These are phyloP conservation scores for Beauveria brongniartii DNA, from an alignment of 2,329 filamentous ascomycete genomes.

Conservation along the genomic window DNA sequence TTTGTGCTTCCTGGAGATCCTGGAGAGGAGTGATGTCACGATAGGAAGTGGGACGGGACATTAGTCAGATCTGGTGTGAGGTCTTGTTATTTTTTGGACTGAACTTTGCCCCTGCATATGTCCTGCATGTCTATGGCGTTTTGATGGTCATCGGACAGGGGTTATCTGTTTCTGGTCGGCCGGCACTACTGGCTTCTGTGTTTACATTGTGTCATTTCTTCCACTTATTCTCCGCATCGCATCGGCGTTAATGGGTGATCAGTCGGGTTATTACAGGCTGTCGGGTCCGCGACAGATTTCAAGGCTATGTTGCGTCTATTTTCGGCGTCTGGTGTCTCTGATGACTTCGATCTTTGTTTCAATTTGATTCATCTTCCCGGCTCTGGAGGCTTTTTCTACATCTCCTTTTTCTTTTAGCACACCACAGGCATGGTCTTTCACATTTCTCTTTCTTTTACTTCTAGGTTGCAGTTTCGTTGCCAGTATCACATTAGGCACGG, in stretches of 20 bases:
- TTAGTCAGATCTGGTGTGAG: neutral
- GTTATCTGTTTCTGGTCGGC: neutral
- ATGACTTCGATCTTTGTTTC: neutral
- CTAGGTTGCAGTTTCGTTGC: neutral
- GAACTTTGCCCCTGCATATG: neutral
- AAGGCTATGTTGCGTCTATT: neutral
- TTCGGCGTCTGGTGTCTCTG: neutral
- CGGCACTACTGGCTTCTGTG: neutral
- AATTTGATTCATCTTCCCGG: neutral
- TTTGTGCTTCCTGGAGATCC: constrained; percentile 43
- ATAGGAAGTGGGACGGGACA: neutral
- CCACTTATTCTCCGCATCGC: neutral
- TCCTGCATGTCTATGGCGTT: constrained; percentile 1
- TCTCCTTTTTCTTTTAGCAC: neutral
- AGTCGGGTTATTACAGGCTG: neutral
- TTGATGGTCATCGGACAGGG: neutral
- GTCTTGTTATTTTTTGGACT: neutral
- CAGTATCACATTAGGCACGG: neutral
- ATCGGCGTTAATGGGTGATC: neutral
- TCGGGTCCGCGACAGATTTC: neutral
- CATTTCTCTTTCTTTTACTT: neutral
- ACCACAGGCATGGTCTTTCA: constrained; percentile 4
- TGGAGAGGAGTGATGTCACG: constrained; percentile 23
- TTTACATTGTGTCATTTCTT: neutral
- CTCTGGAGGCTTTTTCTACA: neutral